phyloP scores from a whole-genome alignment of 176 grass and related monocot species.

The Rhynchospora breviuscula region DNA sequence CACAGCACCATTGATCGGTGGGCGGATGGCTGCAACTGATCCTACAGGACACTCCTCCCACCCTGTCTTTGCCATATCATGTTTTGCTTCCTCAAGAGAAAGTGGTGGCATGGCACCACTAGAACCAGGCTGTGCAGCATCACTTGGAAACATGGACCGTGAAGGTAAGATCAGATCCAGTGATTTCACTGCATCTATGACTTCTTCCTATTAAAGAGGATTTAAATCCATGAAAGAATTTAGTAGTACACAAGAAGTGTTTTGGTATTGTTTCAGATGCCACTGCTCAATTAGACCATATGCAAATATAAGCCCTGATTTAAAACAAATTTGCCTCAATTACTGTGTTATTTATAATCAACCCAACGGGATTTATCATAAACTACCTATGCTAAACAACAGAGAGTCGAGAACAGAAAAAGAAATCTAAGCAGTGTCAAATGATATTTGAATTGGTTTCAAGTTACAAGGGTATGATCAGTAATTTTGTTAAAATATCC shows the following conservation, averaged over 20 bases:
- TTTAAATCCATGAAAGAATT: not conserved
- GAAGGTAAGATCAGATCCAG: not conserved
- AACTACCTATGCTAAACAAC: not conserved
- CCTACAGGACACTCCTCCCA: conserved; percentile 12
- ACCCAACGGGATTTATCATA: not conserved
- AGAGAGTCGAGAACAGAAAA: not conserved
- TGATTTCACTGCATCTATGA: conserved; percentile 4
- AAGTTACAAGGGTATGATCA: too few relatives aligned
- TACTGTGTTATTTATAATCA: too few relatives aligned
- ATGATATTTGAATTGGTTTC: not conserved
- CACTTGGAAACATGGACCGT: not conserved
- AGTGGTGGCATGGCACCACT: not conserved
- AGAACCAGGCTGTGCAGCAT: not conserved
- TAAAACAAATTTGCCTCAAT: not conserved
- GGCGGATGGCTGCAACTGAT: not conserved
- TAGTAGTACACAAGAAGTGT: not conserved
- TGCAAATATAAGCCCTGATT: not conserved
- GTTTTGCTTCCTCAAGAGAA: not conserved
- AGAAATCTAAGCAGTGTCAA: not conserved
- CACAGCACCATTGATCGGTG: not conserved
- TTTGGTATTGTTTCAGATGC: not conserved
- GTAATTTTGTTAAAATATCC: too few relatives aligned
- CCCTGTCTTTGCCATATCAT: not conserved
- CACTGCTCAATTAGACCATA: not conserved
- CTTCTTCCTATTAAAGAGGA: not conserved